phyloP scores from a whole-genome alignment of 805 yeast genomes.

The Starmerella bombi region DNA sequence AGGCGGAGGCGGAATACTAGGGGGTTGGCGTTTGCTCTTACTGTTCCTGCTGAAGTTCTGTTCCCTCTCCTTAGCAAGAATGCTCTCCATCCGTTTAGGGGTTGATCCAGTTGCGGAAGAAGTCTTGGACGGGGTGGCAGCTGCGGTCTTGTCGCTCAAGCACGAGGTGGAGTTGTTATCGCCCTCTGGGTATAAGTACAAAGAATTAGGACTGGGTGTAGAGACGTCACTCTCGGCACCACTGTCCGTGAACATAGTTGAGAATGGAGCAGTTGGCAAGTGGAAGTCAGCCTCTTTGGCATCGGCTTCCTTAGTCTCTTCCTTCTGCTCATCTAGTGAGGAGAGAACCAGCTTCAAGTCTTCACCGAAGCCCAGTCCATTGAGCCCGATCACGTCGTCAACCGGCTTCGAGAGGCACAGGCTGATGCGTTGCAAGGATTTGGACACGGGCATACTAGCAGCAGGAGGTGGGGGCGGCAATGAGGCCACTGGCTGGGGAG shows the following conservation, averaged over 20 bases:
- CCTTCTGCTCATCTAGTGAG: conserved; percentile 7
- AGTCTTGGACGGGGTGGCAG: conserved; percentile 5
- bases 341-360: conserved; percentile 14
- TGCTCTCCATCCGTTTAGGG: conserved; percentile 3
- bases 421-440: conserved; percentile 12
- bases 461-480: not conserved
- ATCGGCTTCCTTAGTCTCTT: not conserved
- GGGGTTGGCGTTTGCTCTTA: conserved; percentile 5
- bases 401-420: conserved; percentile 4
- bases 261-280: conserved; percentile 9
- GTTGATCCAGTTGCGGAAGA: conserved; percentile 5
- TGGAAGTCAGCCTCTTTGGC: not conserved
- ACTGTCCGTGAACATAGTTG: not conserved
- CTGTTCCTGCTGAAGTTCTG: too few relatives aligned
- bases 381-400: not conserved
- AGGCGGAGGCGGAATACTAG: conserved; percentile 7
- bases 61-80: conserved; percentile 12
- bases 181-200: conserved; percentile 8
- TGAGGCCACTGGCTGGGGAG: not conserved
- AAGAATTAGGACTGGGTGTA: conserved; percentile 17
- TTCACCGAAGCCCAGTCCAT: conserved; percentile 14
- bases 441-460: conserved; percentile 6
- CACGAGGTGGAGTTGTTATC: not conserved
- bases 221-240: conserved; percentile 3
- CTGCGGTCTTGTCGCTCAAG: not conserved